Conservation (phyloP, 108 stramenopile species). For the Epithemia pelagica region DNA sequence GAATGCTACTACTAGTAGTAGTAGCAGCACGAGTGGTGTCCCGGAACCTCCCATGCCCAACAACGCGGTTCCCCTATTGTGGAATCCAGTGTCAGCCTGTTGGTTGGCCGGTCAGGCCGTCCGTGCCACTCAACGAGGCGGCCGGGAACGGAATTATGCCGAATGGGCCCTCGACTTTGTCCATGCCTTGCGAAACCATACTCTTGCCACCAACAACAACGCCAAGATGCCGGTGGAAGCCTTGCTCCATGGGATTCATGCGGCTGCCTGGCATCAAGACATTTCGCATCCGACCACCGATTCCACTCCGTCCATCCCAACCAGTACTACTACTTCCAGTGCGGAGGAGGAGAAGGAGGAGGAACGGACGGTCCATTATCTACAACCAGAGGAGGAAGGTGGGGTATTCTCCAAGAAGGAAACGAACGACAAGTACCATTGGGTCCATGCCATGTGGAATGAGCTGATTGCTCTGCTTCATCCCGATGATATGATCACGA, state of each 20-base stretch:
- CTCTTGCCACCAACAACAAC: background rate
- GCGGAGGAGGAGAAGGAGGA: background rate
- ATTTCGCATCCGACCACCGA: constrained; percentile 1
- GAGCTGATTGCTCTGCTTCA: constrained; percentile 5
- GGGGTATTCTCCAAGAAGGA: too few relatives aligned
- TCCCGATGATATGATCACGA: too few relatives aligned
- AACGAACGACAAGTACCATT: constrained; percentile 3
- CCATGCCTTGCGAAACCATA: background rate
- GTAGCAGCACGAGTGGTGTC: too few relatives aligned
- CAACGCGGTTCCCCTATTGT: too few relatives aligned
- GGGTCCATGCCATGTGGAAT: constrained; percentile 25
- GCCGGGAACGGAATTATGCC: constrained; percentile 27
- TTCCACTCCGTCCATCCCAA: background rate
- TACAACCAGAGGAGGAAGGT: background rate
- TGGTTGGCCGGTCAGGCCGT: background rate
- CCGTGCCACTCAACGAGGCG: constrained; percentile 39
- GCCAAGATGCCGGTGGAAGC: constrained; percentile 15
- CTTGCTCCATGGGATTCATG: constrained; percentile 25
- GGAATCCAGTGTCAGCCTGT: background rate
- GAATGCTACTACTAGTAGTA: background rate
- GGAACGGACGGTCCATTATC: background rate
- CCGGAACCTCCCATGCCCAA: too few relatives aligned
- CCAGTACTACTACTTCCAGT: background rate
- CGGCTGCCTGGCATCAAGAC: constrained; percentile 46
- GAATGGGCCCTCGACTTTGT: constrained; percentile 30